Evolutionary conservation across 73 alveolate species (phyloP).

Genomic region (Blepharisma japonicum): DNA sequence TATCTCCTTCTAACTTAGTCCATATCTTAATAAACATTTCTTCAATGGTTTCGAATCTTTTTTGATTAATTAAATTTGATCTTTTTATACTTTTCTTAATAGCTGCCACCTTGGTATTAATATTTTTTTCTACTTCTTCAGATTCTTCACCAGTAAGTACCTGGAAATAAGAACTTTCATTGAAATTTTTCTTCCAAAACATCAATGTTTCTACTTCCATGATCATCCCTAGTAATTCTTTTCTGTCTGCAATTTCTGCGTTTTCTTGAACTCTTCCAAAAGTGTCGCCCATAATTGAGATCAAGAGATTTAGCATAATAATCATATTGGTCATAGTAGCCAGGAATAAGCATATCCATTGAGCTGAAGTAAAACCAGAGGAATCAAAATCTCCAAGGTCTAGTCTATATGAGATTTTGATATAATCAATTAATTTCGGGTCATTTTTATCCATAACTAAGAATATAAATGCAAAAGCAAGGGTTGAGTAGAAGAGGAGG

Average conservation of each 20-base stretch:
- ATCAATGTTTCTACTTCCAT: neutral
- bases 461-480: neutral
- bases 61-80: too few relatives aligned
- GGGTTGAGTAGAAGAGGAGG: neutral
- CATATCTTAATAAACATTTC: too few relatives aligned
- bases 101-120: too few relatives aligned
- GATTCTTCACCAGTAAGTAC: too few relatives aligned
- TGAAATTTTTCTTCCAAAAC: too few relatives aligned
- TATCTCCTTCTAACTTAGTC: too few relatives aligned
- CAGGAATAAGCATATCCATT: neutral
- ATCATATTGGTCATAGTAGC: neutral
- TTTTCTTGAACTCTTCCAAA: neutral
- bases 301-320: neutral
- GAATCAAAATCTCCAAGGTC: neutral
- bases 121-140: too few relatives aligned
- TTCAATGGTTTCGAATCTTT: too few relatives aligned
- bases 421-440: neutral
- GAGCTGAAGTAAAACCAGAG: neutral
- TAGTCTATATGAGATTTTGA: neutral
- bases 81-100: too few relatives aligned
- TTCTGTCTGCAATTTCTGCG: neutral
- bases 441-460: neutral
- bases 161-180: too few relatives aligned
- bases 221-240: neutral
- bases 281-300: constrained; percentile 27